Base-by-base conservation (phyloP, 192 early-diverging fungal genomes). In the Coemansia sp. region DNA sequence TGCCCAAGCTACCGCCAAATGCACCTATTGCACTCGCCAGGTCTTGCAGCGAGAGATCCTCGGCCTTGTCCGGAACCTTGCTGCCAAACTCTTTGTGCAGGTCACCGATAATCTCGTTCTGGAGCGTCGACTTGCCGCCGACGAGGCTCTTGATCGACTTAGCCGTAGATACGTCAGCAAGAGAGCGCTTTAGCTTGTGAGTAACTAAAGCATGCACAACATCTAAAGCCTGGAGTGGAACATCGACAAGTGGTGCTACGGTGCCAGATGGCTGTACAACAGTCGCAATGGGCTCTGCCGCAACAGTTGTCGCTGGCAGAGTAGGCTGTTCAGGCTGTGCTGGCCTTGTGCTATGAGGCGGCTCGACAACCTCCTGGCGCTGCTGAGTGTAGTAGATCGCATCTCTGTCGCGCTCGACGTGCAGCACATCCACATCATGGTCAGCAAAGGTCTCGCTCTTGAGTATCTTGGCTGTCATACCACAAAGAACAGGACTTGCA, bases 71-170 rank as follows among this genome's bases (percentile, higher is more conserved):
- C 20, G 95, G 93, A 62, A 94, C 86, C 62, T 85, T 88, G 60
- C 83, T 87, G 68, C 90, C 90, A 86, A 98, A 96, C 81, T 98
- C 97, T 69, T 94, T 95, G 65, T 92, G 93, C 49, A 98, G 79
- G 75, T 97, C 95, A 76, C 95, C 97, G 61, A 98, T 84, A 46
- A 98, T 94, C 72, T 98, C 97, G 87, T 98, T 98, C 75, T 98
- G 96, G 29, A 98, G 87, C 41, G 94, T 97, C 10, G 92, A 93
- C 79, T 95, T 95, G 72, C 93, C 92, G 51, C 90, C 92, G 43
- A 95, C 92, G 20, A 95, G 86, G 66, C 91, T 92, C 82, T 95
- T 67, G 8, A 67, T 68, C 43, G 90, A 87, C 80, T 79, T 95
- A 63, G 76, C 73, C 36, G 89, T 73, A 41, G 93, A 88, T 55